Evolutionary conservation across 306 rosid species (phyloP).

Genomic region (Sechiopsis laciniata): DNA sequence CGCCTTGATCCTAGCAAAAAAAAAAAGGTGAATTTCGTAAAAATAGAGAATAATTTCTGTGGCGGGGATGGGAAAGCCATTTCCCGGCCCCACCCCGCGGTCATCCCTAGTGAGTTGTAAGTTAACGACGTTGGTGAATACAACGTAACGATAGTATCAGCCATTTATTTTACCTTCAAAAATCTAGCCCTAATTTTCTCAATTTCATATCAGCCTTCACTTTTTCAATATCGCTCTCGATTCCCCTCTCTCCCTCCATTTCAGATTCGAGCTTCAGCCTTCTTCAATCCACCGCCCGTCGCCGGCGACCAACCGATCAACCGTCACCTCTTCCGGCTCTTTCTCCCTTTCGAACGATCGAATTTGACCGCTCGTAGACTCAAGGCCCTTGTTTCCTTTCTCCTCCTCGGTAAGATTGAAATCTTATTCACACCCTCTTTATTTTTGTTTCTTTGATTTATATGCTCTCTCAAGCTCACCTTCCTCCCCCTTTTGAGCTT

Average conservation of each 20-base stretch:
- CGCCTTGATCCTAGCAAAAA: too few species aligned
- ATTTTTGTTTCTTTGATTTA: not conserved
- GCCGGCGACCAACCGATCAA: not conserved
- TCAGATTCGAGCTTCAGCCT: constrained; percentile 10
- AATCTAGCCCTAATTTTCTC: constrained; percentile 8
- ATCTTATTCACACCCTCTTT: constrained; percentile 2
- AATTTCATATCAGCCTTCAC: not conserved
- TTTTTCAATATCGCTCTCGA: not conserved
- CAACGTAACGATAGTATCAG: not conserved
- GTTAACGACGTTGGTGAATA: too few species aligned
- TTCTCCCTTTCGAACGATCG: constrained; percentile 8
- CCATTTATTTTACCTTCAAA: not conserved
- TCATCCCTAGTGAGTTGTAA: too few species aligned
- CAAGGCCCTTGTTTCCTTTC: not conserved
- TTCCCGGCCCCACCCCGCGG: too few species aligned
- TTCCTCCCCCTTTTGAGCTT: not conserved
- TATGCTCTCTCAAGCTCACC: not conserved
- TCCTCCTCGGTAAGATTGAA: constrained; percentile 12
- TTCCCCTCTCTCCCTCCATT: not conserved
- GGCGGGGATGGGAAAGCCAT: too few species aligned
- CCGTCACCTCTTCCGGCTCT: not conserved
- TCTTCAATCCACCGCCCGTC: not conserved
- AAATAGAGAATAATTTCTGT: too few species aligned
- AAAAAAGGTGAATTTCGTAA: too few species aligned
- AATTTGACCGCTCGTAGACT: not conserved